These are phyloP conservation scores for Athelia psychrophila DNA, from an alignment of 1,284 basidiomycete genomes.

Conservation along the genomic window DNA sequence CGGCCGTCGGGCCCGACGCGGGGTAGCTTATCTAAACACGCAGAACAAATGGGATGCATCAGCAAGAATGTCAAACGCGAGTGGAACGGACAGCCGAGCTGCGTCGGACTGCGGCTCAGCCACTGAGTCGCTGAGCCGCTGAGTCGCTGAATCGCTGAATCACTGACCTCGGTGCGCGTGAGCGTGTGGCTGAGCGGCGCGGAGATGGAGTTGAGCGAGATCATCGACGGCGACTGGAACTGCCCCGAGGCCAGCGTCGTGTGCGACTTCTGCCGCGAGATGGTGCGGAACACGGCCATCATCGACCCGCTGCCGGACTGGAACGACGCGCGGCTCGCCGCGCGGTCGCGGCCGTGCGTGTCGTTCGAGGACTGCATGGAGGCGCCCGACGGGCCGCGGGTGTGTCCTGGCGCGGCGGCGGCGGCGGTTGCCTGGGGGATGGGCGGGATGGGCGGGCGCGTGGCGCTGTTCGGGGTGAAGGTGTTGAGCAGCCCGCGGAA, in stretches of 20 bases:
- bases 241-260: constrained; percentile 27
- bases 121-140: too few species aligned
- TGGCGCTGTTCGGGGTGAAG: constrained; percentile 20
- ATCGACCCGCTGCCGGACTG: constrained; percentile 35
- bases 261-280: constrained; percentile 35
- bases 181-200: constrained; percentile 50
- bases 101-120: too few species aligned
- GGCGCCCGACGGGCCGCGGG: constrained; percentile 4
- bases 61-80: not conserved
- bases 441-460: constrained; percentile 21
- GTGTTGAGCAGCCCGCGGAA: constrained; percentile 34
- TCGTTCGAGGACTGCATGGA: not conserved
- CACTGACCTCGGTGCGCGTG: constrained; percentile 37
- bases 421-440: constrained; percentile 18
- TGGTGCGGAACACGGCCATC: constrained; percentile 20
- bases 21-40: constrained; percentile 41
- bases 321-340: constrained; percentile 14
- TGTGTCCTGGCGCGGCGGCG: not conserved
- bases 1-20: constrained; percentile 45
- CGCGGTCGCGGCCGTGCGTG: not conserved
- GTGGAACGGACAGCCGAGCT: not conserved
- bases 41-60: too few species aligned
- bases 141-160: too few species aligned
- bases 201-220: constrained; percentile 50
- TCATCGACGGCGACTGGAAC: constrained; percentile 43